Percentiles rank a stretch among this genome's conserved stretches.
phyloP scores from a whole-genome alignment of 495 filamentous ascomycete species.

The Echria macrotheca region DNA sequence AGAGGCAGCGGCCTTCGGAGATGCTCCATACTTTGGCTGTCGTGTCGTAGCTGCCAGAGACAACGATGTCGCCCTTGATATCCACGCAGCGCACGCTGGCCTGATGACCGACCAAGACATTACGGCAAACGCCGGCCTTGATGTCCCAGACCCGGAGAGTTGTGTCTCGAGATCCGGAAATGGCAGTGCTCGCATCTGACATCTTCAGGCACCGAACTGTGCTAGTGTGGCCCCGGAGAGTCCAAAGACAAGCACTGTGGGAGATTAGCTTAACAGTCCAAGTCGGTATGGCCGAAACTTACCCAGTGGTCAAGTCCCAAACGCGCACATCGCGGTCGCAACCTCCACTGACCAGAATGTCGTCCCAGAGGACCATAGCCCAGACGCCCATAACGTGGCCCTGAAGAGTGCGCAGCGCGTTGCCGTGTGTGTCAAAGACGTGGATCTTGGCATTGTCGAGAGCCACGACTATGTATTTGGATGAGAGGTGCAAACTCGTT shows the following conservation, averaged over 20 bases:
- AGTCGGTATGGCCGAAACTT: constrained; percentile 28
- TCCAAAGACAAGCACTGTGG: constrained; percentile 62
- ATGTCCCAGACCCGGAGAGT: constrained; percentile 96
- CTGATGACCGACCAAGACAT: constrained; percentile 92
- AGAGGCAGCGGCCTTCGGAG: constrained; percentile 80
- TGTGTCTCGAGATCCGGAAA: constrained; percentile 93
- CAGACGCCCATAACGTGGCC: constrained; percentile 99
- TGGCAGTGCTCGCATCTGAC: constrained; percentile 87
- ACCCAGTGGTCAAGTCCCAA: constrained; percentile 97
- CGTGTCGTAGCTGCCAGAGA: constrained; percentile 95
- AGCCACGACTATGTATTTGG: constrained; percentile 94
- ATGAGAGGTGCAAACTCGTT: constrained; percentile 87
- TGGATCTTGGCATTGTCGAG: constrained; percentile 98
- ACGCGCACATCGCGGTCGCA: constrained; percentile 96
- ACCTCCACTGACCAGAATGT: constrained; percentile 90
- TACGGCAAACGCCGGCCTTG: constrained; percentile 74
- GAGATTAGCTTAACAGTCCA: constrained; percentile 11
- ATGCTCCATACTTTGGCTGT: constrained; percentile 98
- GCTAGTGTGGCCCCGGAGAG: constrained; percentile 87
- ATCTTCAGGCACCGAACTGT: constrained; percentile 97
- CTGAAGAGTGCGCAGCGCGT: constrained; percentile 79
- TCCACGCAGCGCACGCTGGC: constrained; percentile 94
- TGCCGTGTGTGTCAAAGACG: constrained; percentile 89
- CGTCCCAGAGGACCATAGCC: constrained; percentile 99
- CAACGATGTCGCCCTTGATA: constrained; percentile 90